A percentile compares a stretch with the other conserved stretches of the same genome.
Evolutionary conservation across 129 eudicot species (phyloP).

Genomic region (Saposhnikovia divaricata): DNA sequence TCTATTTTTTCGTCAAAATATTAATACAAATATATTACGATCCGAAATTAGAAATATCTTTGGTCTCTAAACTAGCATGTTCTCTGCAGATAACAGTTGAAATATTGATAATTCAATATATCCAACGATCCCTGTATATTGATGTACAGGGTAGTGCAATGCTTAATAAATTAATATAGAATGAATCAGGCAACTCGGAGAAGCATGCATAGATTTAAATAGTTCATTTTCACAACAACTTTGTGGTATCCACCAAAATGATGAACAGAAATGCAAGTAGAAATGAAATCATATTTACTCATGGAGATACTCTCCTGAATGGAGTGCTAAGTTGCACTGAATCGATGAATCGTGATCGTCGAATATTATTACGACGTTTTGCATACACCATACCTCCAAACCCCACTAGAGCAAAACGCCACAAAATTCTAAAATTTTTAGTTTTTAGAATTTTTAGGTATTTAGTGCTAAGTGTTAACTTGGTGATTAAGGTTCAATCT

Average conservation of each 20-base stretch:
- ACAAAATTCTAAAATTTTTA: no score
- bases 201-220: neutral
- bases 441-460: no score
- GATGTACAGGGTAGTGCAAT: no score
- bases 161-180: neutral
- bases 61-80: no score
- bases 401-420: slow-evolving; percentile 26
- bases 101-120: no score
- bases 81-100: no score
- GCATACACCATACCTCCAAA: slow-evolving; percentile 36
- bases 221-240: neutral
- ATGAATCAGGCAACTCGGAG: neutral
- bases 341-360: slow-evolving; percentile 13
- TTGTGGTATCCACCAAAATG: neutral
- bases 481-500: neutral
- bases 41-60: no score
- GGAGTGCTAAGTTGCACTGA: slow-evolving; percentile 12
- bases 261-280: neutral
- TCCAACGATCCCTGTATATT: no score
- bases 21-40: no score
- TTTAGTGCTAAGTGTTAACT: neutral
- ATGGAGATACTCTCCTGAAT: slow-evolving; percentile 22
- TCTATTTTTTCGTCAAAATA: no score
- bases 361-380: slow-evolving; percentile 39
- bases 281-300: slow-evolving; percentile 1